Base-by-base conservation (phyloP, 1,139 yeast species). In the Blastobotrys elegans region DNA sequence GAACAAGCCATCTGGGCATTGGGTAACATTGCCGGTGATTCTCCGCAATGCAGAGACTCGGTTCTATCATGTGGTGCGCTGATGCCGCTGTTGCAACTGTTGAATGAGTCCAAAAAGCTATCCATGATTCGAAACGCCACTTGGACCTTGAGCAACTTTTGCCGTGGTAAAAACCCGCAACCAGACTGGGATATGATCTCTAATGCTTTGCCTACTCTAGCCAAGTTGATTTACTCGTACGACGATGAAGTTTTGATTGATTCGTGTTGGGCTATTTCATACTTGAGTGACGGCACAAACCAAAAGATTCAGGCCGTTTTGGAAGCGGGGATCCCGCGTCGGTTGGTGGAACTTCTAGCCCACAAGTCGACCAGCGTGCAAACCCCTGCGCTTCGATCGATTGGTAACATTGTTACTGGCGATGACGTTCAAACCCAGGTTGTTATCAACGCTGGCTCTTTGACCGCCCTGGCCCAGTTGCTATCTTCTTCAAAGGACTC, bases 1-100 rank as follows among this genome's bases (percentile, higher is more conserved):
- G 98, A 92, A 66, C 98, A 92, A 72, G 97, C 97, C 18, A 92
- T 92, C 58, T 92, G 98, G 98, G 98, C 98, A 33, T 74, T 92
- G 59, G 98, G 98, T 69, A 94, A 92, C 67, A 96, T 92, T 66
- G 97, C 98, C 27, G 98, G 98, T 68, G 98, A 92, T 67, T 86
- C 96, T 18, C 77, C 96, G 16, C 75, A 75, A 48, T 88, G 83
- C 73, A 80, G 98, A 71, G 97, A 92, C 69, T 82, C 76, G 59
- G 98, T 92, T 37, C 75, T 92, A 59, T 71, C 75, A 40, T 83
- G 89, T 60, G 83, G 86, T 53, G 97, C 97, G 27, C 84, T 92
- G 84, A 83, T 79, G 52, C 96, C 97, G 7, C 86, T 92, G 50
- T 75, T 92, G 61, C 74, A 79, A 27, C 73, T 92, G 53, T 85